Evolutionary conservation across 345 rosid species (phyloP).

Genomic region (Lepidium sativum): DNA sequence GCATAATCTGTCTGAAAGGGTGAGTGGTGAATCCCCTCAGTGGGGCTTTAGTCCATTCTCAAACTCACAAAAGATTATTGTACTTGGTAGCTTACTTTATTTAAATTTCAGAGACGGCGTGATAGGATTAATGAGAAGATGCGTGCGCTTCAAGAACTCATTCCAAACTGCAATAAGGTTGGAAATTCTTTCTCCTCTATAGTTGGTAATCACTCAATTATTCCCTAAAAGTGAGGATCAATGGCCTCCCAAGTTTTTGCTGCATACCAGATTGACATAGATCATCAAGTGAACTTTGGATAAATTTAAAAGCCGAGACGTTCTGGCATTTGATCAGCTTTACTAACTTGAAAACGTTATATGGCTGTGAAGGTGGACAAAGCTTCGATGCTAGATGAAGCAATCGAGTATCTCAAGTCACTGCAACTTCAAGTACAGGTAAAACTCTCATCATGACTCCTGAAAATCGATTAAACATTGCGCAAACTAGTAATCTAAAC

Average conservation of each 20-base stretch:
- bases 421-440: slow-evolving; percentile 94
- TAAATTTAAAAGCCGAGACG: background rate
- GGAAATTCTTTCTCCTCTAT: background rate
- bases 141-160: slow-evolving; percentile 90
- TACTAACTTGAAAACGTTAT: slow-evolving; percentile 18
- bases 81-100: slow-evolving; percentile 10
- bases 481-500: background rate
- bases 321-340: background rate
- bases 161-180: slow-evolving; percentile 92
- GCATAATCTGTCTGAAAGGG: slow-evolving; percentile 96
- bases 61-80: background rate
- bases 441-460: slow-evolving; percentile 1
- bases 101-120: slow-evolving; percentile 56
- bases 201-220: background rate
- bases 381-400: slow-evolving; percentile 97
- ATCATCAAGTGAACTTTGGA: too few species aligned
- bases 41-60: background rate
- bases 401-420: slow-evolving; percentile 78
- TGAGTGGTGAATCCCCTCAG: slow-evolving; percentile 28
- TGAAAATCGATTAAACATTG: background rate
- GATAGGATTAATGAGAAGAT: slow-evolving; percentile 93
- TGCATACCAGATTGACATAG: too few species aligned
- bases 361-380: slow-evolving; percentile 68
- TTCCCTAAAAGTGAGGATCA: too few species aligned
- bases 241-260: too few species aligned